phyloP scores from a whole-genome alignment of 225 moss, liverwort and hornwort species.

The Pleurozium schreberi region DNA sequence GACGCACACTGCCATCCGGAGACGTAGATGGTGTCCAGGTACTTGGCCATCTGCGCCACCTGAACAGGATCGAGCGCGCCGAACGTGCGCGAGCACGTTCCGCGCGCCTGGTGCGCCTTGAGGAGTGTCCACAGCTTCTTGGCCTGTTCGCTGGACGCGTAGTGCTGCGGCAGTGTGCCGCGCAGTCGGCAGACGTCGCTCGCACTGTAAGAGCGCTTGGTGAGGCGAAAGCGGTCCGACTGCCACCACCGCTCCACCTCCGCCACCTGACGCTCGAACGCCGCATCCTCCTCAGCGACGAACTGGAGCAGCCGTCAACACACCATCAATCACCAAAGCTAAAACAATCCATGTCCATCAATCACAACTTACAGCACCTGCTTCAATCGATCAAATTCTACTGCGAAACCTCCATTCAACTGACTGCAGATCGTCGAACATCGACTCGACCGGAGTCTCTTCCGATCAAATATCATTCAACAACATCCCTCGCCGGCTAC shows the following conservation, averaged over 20 bases:
- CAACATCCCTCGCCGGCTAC: not conserved
- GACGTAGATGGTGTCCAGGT: constrained; percentile 71
- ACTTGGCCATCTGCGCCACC: constrained; percentile 75
- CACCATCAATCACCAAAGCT: not conserved
- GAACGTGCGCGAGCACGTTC: constrained; percentile 63
- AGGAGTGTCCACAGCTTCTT: constrained; percentile 53
- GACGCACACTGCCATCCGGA: constrained; percentile 89
- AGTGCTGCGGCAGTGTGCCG: constrained; percentile 44
- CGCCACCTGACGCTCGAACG: constrained; percentile 42
- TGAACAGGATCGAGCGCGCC: constrained; percentile 70
- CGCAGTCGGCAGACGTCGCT: constrained; percentile 48
- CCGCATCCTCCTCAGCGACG: constrained; percentile 42
- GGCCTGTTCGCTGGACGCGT: constrained; percentile 56
- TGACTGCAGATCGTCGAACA: not conserved
- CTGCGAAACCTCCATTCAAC: not conserved
- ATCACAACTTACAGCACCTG: not conserved
- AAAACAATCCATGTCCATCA: not conserved
- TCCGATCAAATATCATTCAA: not conserved
- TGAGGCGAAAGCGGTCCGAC: constrained; percentile 46
- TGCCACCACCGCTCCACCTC: constrained; percentile 68
- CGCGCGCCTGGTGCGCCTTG: constrained; percentile 42
- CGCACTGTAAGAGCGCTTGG: constrained; percentile 42
- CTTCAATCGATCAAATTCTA: not conserved
- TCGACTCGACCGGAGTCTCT: no score
- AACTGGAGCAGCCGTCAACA: constrained; percentile 5